Evolutionary conservation across 345 rosid species (phyloP).

Genomic region (Eucalyptus regnans): DNA sequence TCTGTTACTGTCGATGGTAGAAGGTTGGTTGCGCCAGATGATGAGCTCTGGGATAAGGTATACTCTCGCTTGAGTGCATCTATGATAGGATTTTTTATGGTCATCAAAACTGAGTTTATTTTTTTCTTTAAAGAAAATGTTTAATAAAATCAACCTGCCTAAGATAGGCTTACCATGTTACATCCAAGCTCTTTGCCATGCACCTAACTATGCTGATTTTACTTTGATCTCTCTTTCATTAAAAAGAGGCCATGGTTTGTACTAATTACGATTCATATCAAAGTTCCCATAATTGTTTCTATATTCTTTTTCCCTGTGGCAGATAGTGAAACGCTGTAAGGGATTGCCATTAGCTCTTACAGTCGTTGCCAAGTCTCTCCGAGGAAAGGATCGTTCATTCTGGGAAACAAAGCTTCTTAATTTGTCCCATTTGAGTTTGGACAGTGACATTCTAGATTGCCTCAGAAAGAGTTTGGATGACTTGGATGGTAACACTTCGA

Average conservation of each 20-base stretch:
- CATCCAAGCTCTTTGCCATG: accelerated
- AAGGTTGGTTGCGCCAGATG: not conserved
- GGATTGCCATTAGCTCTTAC: not conserved
- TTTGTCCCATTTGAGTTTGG: constrained; percentile 3
- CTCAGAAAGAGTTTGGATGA: constrained; percentile 34
- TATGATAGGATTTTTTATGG: not conserved
- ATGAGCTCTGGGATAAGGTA: not conserved
- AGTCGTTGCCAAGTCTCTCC: not conserved
- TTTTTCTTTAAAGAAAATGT: not conserved
- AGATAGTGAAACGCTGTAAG: not conserved
- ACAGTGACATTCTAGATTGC: constrained; percentile 13
- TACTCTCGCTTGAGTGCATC: not conserved
- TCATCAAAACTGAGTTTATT: too few species aligned
- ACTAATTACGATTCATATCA: accelerated
- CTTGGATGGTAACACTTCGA: not conserved
- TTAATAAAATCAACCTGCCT: too few species aligned
- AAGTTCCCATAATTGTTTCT: not conserved
- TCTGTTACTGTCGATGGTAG: not conserved
- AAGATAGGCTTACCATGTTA: too few species aligned
- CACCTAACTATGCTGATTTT: too few species aligned
- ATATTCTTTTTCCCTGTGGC: not conserved
- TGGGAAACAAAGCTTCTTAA: not conserved
- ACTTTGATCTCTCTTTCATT: too few species aligned
- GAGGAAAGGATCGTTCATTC: not conserved
- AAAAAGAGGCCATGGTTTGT: too few species aligned